phyloP scores from a whole-genome alignment of 306 rosid genomes.

The Benincasa hispida region DNA sequence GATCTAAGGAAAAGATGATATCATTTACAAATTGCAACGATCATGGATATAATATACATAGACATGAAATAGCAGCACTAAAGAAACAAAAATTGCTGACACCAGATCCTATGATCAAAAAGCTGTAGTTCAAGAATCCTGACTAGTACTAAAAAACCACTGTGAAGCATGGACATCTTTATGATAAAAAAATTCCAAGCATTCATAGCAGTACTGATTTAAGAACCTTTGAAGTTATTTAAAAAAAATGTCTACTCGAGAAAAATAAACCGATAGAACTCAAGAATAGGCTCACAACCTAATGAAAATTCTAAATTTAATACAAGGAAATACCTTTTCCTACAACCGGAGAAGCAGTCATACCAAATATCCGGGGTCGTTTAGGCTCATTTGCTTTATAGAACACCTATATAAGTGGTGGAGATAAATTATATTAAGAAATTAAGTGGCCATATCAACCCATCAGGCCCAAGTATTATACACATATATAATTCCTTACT shows the following conservation, averaged over 20 bases:
- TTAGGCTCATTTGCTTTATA: conserved; percentile 29
- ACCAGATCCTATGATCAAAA: background rate
- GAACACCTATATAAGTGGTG: conserved; percentile 33
- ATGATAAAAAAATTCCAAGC: background rate
- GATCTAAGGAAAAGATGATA: background rate
- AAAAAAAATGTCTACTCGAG: background rate
- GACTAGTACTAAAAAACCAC: background rate
- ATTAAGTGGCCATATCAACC: background rate
- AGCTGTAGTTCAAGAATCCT: background rate
- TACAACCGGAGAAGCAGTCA: conserved; percentile 98
- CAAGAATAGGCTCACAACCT: background rate
- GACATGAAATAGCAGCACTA: background rate
- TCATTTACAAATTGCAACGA: background rate
- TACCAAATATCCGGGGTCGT: conserved; percentile 87
- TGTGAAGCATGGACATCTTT: background rate
- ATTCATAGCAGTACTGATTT: background rate
- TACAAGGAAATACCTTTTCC: conserved; percentile 55
- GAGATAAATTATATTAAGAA: conserved; percentile 13
- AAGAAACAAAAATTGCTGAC: background rate
- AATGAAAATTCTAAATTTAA: background rate
- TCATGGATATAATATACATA: background rate
- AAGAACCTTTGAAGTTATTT: background rate
- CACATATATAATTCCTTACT: conserved; percentile 34
- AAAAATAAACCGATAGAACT: background rate
- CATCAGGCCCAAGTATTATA: background rate